Percentiles rank a stretch among this genome's conserved stretches.
phyloP scores from a whole-genome alignment of 495 filamentous ascomycete genomes.

The Xylaria scruposa region DNA sequence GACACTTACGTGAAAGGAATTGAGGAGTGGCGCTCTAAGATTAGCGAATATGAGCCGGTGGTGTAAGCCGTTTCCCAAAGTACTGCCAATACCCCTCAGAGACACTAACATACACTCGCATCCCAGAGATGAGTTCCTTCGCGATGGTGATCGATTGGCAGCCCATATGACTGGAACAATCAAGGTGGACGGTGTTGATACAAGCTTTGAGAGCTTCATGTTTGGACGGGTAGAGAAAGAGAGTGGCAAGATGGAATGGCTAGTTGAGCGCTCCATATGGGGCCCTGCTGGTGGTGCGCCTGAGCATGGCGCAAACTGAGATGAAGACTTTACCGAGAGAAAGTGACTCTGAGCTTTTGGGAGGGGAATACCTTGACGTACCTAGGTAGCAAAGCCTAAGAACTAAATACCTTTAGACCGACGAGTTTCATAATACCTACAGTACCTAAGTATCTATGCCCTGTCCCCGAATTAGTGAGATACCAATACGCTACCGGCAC shows the following conservation, averaged over 20 bases:
- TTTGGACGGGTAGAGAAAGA: slow-evolving; percentile 35
- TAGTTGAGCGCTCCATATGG: slow-evolving; percentile 38
- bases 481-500: neutral
- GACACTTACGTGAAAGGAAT: slow-evolving; percentile 36
- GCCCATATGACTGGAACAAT: slow-evolving; percentile 36
- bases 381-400: neutral
- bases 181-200: slow-evolving; percentile 31
- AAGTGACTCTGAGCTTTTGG: neutral
- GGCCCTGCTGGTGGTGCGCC: slow-evolving; percentile 18
- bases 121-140: slow-evolving; percentile 25
- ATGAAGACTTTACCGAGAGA: neutral
- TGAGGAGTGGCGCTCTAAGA: slow-evolving; percentile 36
- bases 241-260: slow-evolving; percentile 35
- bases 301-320: slow-evolving; percentile 1
- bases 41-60: slow-evolving; percentile 34
- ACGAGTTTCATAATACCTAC: neutral
- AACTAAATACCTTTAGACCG: neutral
- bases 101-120: slow-evolving; percentile 21
- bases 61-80: slow-evolving; percentile 27
- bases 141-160: slow-evolving; percentile 23
- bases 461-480: neutral
- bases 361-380: neutral
- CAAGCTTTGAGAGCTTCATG: slow-evolving; percentile 39
- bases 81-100: neutral
- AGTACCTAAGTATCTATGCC: no score